phyloP scores from a whole-genome alignment of 2,329 filamentous ascomycete species.

The Diaporthe sp. region DNA sequence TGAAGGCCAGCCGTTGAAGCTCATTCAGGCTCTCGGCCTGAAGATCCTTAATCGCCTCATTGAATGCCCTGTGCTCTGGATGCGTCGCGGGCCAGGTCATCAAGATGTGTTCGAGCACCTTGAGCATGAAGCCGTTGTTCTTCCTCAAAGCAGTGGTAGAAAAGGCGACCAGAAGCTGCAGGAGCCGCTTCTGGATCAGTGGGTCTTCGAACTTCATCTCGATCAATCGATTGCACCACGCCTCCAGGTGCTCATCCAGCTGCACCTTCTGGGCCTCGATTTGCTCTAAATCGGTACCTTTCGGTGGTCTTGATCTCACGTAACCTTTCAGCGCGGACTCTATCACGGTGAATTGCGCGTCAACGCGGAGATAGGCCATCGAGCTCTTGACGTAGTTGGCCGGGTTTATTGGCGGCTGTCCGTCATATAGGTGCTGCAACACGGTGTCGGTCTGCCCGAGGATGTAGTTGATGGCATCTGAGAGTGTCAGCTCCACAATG shows the following conservation, averaged over 20 bases:
- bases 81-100: constrained; percentile 83
- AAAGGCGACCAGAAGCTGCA: constrained; percentile 87
- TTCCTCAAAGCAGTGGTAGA: constrained; percentile 85
- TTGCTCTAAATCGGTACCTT: constrained; percentile 33
- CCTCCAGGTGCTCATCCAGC: constrained; percentile 75
- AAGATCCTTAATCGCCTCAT: constrained; percentile 90
- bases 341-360: constrained; percentile 90
- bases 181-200: constrained; percentile 82
- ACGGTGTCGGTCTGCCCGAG: constrained; percentile 82
- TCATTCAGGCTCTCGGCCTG: constrained; percentile 89
- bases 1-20: constrained; percentile 87
- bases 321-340: constrained; percentile 92
- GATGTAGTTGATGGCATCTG: constrained; percentile 90
- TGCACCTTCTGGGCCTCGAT: constrained; percentile 64
- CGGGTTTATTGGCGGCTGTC: constrained; percentile 74
- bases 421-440: constrained; percentile 81
- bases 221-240: constrained; percentile 81
- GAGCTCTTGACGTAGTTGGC: constrained; percentile 77
- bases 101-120: constrained; percentile 91
- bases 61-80: constrained; percentile 79
- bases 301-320: constrained; percentile 75
- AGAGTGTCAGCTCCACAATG: constrained; percentile 84
- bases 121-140: constrained; percentile 85
- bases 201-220: constrained; percentile 85
- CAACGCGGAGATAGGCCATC: constrained; percentile 81